Conservation (phyloP, 768 basidiomycete species). For the Mycena rebaudengoi region DNA sequence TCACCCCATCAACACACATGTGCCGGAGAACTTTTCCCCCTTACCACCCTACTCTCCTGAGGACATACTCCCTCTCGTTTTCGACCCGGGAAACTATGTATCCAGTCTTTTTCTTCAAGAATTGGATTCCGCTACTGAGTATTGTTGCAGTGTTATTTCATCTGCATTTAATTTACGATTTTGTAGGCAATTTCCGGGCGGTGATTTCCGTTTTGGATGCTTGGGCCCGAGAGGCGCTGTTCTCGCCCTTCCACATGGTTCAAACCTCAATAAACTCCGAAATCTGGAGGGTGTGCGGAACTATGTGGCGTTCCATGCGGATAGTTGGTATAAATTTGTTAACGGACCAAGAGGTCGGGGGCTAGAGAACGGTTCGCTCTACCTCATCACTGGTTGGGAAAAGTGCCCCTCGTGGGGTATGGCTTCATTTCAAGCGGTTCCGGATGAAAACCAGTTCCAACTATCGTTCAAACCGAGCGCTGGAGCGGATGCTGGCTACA, state of each 20-base stretch:
- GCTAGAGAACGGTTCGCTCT: slow-evolving; percentile 18
- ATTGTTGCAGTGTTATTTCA: no score
- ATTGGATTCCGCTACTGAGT: background rate
- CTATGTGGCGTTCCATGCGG: slow-evolving; percentile 20
- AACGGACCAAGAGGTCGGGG: slow-evolving; percentile 1
- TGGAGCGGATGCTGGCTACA: no score
- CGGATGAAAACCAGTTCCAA: no score
- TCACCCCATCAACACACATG: no score
- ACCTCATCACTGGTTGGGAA: slow-evolving; percentile 29
- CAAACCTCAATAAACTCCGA: slow-evolving; percentile 11
- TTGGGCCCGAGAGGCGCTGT: slow-evolving; percentile 19
- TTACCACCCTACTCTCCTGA: background rate
- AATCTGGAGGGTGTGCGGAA: slow-evolving; percentile 5
- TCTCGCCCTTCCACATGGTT: slow-evolving; percentile 24
- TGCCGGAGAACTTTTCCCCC: no score
- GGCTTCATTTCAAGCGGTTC: no score
- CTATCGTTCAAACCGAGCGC: no score
- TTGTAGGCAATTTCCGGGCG: background rate
- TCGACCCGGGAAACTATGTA: background rate
- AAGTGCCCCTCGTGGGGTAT: slow-evolving; percentile 10
- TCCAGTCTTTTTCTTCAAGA: background rate
- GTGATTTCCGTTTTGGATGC: background rate
- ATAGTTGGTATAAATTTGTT: slow-evolving; percentile 26
- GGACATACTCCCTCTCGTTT: background rate
- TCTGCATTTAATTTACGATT: no score